phyloP scores from a whole-genome alignment of 1,139 yeast species.

The Saccharomyces hybrid region DNA sequence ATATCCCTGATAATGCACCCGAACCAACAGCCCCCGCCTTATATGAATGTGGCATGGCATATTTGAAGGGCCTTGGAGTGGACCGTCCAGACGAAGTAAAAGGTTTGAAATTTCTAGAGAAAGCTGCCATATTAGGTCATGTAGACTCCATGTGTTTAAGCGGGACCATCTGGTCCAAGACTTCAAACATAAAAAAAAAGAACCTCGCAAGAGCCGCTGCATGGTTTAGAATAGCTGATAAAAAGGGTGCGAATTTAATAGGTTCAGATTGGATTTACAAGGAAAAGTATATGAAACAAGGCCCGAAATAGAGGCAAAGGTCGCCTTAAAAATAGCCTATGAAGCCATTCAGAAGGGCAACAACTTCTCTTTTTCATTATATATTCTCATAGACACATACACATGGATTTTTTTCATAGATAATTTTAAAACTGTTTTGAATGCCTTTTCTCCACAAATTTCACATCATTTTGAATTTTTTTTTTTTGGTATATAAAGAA shows the following conservation, averaged over 20 bases:
- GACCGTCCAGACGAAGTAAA: conserved; percentile 43
- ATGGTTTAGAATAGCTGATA: conserved; percentile 62
- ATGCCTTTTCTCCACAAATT: too few species aligned
- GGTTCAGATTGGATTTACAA: conserved; percentile 79
- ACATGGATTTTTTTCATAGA: too few species aligned
- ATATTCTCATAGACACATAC: too few species aligned
- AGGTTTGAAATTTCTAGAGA: conserved; percentile 55
- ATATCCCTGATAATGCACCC: conserved; percentile 23
- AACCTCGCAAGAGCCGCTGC: conserved; percentile 61
- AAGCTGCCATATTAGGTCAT: conserved; percentile 65
- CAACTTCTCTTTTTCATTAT: neutral
- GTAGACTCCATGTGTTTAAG: conserved; percentile 63
- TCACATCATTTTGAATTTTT: neutral
- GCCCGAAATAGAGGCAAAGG: neutral
- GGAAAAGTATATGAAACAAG: conserved; percentile 43
- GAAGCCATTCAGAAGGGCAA: neutral
- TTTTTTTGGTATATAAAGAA: neutral
- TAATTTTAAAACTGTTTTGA: too few species aligned
- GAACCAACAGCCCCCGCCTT: conserved; percentile 38
- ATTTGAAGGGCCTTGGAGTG: conserved; percentile 54
- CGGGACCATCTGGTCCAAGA: conserved; percentile 61
- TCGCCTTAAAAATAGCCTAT: neutral
- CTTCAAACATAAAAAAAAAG: conserved; percentile 50
- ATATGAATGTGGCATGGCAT: conserved; percentile 56
- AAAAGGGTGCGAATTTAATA: conserved; percentile 54